phyloP scores from a whole-genome alignment of 2,329 filamentous ascomycete genomes.

The Trichoderma gracile region DNA sequence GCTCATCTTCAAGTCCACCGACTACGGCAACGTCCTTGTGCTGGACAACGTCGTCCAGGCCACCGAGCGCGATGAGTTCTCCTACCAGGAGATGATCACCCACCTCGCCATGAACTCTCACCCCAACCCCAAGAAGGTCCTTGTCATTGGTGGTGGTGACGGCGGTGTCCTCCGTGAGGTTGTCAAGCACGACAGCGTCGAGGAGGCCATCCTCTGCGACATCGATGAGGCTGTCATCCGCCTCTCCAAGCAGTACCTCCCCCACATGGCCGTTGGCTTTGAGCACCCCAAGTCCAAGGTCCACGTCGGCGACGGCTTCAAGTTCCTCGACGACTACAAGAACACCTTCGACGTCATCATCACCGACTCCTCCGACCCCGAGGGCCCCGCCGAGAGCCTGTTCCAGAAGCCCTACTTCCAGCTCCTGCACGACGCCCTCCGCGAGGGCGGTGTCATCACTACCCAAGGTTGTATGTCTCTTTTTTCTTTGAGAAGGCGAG shows the following conservation, averaged over 20 bases:
- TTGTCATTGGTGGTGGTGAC: constrained; percentile 97
- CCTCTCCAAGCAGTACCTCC: constrained; percentile 96
- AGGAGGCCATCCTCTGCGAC: constrained; percentile 95
- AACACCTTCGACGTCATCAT: constrained; percentile 99
- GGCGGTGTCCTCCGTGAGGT: constrained; percentile 97
- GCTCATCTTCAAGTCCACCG: constrained; percentile 95
- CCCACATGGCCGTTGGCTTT: constrained; percentile 90
- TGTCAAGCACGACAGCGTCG: constrained; percentile 96
- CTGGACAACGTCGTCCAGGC: constrained; percentile 99
- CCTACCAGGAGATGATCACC: constrained; percentile 99
- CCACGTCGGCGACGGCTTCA: constrained; percentile 96
- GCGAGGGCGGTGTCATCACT: constrained; percentile 95
- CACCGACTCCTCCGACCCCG: constrained; percentile 96
- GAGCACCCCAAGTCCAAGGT: constrained; percentile 90
- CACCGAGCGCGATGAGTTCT: constrained; percentile 98
- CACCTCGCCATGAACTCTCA: constrained; percentile 98
- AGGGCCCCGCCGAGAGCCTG: constrained; percentile 91
- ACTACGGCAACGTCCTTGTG: constrained; percentile 94
- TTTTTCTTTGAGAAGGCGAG: constrained; percentile 53
- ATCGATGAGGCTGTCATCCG: constrained; percentile 99
- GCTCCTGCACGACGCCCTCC: constrained; percentile 84
- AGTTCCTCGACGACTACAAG: constrained; percentile 96
- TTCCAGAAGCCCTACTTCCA: constrained; percentile 99
- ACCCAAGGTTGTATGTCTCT: constrained; percentile 99
- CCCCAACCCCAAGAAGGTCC: constrained; percentile 96